Conservation (phyloP, 441 rosid genomes). For the Eutrema salsugineum region DNA sequence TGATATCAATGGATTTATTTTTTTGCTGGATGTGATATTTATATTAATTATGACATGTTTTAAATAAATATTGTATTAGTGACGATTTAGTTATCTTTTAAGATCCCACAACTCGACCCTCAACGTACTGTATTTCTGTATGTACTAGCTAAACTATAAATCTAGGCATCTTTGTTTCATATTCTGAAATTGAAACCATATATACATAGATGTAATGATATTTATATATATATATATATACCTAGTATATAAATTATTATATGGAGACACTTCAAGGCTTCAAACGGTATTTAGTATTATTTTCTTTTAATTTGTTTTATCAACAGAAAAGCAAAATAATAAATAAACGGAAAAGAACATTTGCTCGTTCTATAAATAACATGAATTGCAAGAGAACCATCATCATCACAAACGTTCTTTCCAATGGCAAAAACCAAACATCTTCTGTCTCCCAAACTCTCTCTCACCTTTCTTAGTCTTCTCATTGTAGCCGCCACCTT, state of each 20-base stretch:
- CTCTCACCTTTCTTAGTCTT: conserved; percentile 48
- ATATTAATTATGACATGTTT: not conserved
- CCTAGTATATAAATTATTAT: too few species aligned
- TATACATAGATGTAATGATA: too few species aligned
- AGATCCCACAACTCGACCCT: too few species aligned
- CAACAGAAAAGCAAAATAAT: not conserved
- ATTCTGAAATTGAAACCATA: too few species aligned
- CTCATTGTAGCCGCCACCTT: conserved; percentile 39
- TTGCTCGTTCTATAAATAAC: not conserved
- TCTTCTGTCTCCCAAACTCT: conserved; percentile 4
- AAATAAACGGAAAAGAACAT: not conserved
- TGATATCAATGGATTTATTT: too few species aligned
- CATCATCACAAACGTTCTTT: not conserved
- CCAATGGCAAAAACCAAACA: conserved; percentile 13
- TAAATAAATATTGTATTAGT: too few species aligned
- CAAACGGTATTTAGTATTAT: not conserved
- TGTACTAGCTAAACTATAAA: too few species aligned
- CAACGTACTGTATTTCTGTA: too few species aligned
- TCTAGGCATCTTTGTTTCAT: too few species aligned
- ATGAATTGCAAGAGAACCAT: not conserved
- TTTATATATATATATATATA: too few species aligned
- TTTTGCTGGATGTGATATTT: not conserved
- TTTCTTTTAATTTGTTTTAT: not conserved
- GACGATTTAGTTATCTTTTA: not conserved
- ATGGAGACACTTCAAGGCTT: too few species aligned